Conservation (phyloP, 129 eudicot genomes). For the Pulicaria dysenterica region DNA sequence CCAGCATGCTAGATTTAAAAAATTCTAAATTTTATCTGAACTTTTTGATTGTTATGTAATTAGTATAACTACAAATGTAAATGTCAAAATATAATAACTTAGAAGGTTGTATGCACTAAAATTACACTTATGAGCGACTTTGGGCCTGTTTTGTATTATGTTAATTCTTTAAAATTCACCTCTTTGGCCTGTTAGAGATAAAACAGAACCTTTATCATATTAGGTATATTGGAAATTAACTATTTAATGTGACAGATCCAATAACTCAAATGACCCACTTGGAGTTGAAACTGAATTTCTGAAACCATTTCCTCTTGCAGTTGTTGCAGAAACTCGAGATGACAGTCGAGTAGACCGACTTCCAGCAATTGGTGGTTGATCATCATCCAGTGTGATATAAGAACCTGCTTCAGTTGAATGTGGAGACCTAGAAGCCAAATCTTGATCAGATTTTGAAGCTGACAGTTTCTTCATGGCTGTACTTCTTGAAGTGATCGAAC, state of each 20-base stretch:
- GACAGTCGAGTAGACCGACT: conserved; percentile 47
- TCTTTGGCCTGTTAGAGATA: neutral
- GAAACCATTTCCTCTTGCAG: conserved; percentile 36
- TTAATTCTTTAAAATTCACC: neutral
- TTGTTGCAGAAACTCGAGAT: conserved; percentile 46
- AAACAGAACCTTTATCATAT: neutral
- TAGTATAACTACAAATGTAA: neutral
- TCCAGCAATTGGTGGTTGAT: conserved; percentile 44
- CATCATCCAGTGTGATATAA: conserved; percentile 50
- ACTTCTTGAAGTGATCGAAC: conserved; percentile 50
- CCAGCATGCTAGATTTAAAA: neutral
- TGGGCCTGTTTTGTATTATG: neutral
- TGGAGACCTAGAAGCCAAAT: conserved; percentile 69
- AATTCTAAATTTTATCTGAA: no score
- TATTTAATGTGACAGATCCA: neutral
- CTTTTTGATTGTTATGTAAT: no score
- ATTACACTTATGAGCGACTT: neutral
- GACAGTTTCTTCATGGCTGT: conserved; percentile 47
- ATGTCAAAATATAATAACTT: neutral
- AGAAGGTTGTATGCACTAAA: neutral
- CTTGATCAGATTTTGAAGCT: conserved; percentile 86
- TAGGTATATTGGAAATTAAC: neutral
- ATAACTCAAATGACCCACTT: conserved; percentile 36
- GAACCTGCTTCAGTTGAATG: conserved; percentile 64
- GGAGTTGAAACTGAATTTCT: conserved; percentile 40